Evolutionary conservation across 768 basidiomycete genomes (phyloP), one percentile per base, ranked within the genome.

Genomic region (Termitomyces sp.): DNA sequence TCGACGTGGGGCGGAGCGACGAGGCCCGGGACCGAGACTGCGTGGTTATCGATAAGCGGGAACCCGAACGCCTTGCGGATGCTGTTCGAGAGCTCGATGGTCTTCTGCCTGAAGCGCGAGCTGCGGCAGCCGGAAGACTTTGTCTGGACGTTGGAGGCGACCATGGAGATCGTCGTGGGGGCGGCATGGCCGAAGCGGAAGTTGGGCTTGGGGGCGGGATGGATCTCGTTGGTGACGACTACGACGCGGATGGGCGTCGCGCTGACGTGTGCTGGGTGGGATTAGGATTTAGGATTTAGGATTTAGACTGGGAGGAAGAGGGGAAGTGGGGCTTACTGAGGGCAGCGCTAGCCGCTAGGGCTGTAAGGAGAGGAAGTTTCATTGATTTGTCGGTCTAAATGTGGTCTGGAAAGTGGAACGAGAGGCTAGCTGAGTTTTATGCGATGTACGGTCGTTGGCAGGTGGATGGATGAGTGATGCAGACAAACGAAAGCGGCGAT

Each of bases 51-150:
- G 67, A 82, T 80, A 58, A 73, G 71, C 9, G 82, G 76, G 60
- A 86, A 65, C 20, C 86, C 86, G 37, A 89, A 70, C 2, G 78
- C 77, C 57, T 81, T 71, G 44, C 83, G 75, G 75, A 90, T 77
- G 27, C 75, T 63, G 61, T 86, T 84, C 51, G 82, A 79, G 40
- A 86, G 58, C 58, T 77, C 72, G 55, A 82, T 63, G 27, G 79
- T 78, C 65, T 86, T 86, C 65, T 77, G 68, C 60, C 72, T 75
- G 67, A 82, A 62, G 39, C 72, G 72, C 45, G 65, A 62, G 45
- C 75, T 73, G 16, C 64, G 56, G 58, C 73, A 75, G 18, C 49
- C 40, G 27, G n/a, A n/a, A n/a, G n/a, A 48, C 37, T 18, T 53
- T 58, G 27, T 48, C 33, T 56, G 60, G 50, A 48, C 53, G 4